Evolutionary conservation across 192 early-diverging fungal species (phyloP).

Genomic region (Pilobolus umbonatus): DNA sequence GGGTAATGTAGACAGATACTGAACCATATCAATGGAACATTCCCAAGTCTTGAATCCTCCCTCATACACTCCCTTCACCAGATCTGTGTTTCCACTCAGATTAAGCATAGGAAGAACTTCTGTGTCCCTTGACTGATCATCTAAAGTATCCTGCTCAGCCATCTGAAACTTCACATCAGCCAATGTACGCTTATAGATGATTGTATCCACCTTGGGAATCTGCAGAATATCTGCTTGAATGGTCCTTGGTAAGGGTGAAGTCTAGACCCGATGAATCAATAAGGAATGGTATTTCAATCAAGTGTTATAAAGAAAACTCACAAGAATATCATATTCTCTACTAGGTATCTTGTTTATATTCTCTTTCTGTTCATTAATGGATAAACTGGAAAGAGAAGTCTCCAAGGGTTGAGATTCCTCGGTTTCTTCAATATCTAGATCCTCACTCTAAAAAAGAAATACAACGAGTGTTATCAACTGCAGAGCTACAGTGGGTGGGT

Average conservation of each 20-base stretch:
- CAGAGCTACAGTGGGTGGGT: background rate
- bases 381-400: constrained; percentile 15
- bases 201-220: constrained; percentile 15
- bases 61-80: constrained; percentile 90
- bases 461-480: background rate
- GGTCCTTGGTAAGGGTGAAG: constrained; percentile 16
- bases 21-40: constrained; percentile 82
- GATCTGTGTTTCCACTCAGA: constrained; percentile 56
- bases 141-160: constrained; percentile 66
- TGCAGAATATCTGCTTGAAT: constrained; percentile 27
- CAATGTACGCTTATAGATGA: constrained; percentile 65
- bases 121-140: constrained; percentile 24
- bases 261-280: background rate
- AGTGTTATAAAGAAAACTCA: constrained; percentile 1
- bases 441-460: constrained; percentile 15
- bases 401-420: constrained; percentile 23
- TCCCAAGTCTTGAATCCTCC: constrained; percentile 98
- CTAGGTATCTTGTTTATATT: constrained; percentile 12
- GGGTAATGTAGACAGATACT: constrained; percentile 52
- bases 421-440: constrained; percentile 29
- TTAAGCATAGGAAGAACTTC: constrained; percentile 37
- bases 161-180: constrained; percentile 83
- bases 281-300: background rate
- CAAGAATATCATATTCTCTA: constrained; percentile 26
- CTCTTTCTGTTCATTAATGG: constrained; percentile 10